phyloP scores from a whole-genome alignment of 177 flowering plant genomes.

The Vitis hybrid region DNA sequence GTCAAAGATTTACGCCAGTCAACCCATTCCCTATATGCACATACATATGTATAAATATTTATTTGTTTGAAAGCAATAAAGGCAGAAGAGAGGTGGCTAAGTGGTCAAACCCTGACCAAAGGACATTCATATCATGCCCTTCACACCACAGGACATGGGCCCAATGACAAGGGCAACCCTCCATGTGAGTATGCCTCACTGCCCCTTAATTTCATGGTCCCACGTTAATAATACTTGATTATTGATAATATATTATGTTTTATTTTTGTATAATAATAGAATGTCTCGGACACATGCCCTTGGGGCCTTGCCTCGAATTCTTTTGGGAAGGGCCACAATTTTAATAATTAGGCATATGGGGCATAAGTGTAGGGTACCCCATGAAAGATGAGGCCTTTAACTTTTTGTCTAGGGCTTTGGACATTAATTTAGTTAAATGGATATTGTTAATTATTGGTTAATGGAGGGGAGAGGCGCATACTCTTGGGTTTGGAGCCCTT shows the following conservation, averaged over 20 bases:
- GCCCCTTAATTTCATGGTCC: not conserved
- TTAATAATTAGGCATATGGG: not conserved
- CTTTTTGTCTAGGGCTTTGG: no score
- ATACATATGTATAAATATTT: no score
- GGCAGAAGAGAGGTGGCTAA: not conserved
- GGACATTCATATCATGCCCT: not conserved
- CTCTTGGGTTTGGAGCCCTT: not conserved
- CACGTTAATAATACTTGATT: not conserved
- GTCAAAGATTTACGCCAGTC: slow-evolving; percentile 11
- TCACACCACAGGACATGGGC: not conserved
- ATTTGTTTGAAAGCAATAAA: not conserved
- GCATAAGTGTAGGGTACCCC: not conserved
- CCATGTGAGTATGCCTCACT: slow-evolving; percentile 8
- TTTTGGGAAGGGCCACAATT: not conserved
- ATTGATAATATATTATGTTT: not conserved
- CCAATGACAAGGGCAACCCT: slow-evolving; percentile 11
- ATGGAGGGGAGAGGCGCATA: not conserved
- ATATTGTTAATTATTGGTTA: no score
- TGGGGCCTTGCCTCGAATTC: slow-evolving; percentile 1
- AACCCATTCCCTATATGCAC: not conserved
- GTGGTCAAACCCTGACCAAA: slow-evolving; percentile 5
- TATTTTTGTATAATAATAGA: slow-evolving; percentile 5
- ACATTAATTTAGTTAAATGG: no score
- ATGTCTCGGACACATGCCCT: slow-evolving; percentile 9
- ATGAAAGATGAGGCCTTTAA: not conserved